These are phyloP conservation scores for Jaminaea rosea DNA, from an alignment of 1,284 basidiomycete species.

Conservation along the genomic window DNA sequence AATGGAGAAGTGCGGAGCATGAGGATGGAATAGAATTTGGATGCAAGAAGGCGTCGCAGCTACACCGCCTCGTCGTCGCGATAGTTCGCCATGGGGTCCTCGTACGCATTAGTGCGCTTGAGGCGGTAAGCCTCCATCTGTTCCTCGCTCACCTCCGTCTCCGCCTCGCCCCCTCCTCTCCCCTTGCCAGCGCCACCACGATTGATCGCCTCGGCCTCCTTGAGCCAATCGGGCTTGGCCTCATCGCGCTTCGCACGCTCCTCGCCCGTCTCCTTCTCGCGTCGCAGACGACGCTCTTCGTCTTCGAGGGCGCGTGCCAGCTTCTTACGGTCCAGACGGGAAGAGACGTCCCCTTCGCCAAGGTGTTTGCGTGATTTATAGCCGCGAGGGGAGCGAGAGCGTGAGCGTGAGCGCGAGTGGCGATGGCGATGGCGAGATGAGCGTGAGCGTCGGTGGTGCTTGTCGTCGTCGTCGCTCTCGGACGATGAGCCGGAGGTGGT, in stretches of 20 bases:
- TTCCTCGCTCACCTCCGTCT: constrained; percentile 77
- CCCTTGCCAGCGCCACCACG: constrained; percentile 4
- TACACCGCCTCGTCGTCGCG: constrained; percentile 52
- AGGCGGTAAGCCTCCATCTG: constrained; percentile 82
- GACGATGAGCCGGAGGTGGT: not conserved
- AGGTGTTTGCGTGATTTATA: constrained; percentile 7
- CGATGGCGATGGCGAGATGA: not conserved
- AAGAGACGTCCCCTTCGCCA: constrained; percentile 12
- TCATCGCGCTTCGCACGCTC: constrained; percentile 3
- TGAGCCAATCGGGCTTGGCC: constrained; percentile 25
- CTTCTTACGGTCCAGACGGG: constrained; percentile 14
- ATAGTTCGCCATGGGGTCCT: constrained; percentile 84
- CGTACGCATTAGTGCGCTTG: constrained; percentile 55
- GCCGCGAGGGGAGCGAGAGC: constrained; percentile 4
- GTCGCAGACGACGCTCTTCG: constrained; percentile 5
- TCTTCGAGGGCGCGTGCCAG: constrained; percentile 14
- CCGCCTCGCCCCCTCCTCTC: constrained; percentile 29
- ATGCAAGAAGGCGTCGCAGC: no score
- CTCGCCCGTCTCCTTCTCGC: not conserved
- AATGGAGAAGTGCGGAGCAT: no score
- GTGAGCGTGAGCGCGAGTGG: not conserved
- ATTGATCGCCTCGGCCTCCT: constrained; percentile 22
- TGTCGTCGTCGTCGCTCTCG: not conserved
- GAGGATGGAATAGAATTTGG: no score
- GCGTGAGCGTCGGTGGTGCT: not conserved